Percentiles rank a stretch among this genome's conserved stretches.
Conservation (phyloP, 2,329 filamentous ascomycete species). For the Microthyrium microscopicum region DNA sequence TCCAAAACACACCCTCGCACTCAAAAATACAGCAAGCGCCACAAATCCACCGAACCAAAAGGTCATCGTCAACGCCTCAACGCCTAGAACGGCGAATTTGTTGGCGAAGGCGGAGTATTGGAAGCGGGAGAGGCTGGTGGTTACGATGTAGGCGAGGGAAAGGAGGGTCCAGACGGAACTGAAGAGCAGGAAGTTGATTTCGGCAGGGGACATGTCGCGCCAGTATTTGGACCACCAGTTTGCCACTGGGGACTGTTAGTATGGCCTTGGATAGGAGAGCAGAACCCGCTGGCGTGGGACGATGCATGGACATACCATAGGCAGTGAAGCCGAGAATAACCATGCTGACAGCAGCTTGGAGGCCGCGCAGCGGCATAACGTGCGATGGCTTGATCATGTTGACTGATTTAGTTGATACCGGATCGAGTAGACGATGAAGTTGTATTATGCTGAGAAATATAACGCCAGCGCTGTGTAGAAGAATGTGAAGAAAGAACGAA, state of each 20-base stretch:
- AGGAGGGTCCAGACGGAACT: conserved; percentile 57
- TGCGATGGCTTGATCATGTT: not conserved
- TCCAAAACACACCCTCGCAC: conserved; percentile 37
- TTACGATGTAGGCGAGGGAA: conserved; percentile 45
- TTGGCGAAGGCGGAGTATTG: conserved; percentile 37
- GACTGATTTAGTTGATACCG: not conserved
- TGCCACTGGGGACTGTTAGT: conserved; percentile 32
- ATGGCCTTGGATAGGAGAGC: not conserved
- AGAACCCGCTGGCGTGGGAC: conserved; percentile 2
- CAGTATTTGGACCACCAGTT: conserved; percentile 36
- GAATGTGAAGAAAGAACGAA: too few relatives aligned
- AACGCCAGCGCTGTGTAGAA: too few relatives aligned
- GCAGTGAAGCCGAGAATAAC: conserved; percentile 60
- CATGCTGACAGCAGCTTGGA: conserved; percentile 51
- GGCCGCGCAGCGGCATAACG: conserved; percentile 46
- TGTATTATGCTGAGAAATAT: too few relatives aligned
- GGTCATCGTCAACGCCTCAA: conserved; percentile 58
- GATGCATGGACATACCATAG: conserved; percentile 42
- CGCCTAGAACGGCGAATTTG: conserved; percentile 45
- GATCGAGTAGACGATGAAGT: too few relatives aligned
- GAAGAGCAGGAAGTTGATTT: conserved; percentile 68
- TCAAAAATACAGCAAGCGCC: conserved; percentile 51
- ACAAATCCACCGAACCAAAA: conserved; percentile 87
- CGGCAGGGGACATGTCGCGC: conserved; percentile 34
- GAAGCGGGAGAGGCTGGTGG: conserved; percentile 14